phyloP scores from a whole-genome alignment of 495 filamentous ascomycete genomes.

The Tuber magnatum region DNA sequence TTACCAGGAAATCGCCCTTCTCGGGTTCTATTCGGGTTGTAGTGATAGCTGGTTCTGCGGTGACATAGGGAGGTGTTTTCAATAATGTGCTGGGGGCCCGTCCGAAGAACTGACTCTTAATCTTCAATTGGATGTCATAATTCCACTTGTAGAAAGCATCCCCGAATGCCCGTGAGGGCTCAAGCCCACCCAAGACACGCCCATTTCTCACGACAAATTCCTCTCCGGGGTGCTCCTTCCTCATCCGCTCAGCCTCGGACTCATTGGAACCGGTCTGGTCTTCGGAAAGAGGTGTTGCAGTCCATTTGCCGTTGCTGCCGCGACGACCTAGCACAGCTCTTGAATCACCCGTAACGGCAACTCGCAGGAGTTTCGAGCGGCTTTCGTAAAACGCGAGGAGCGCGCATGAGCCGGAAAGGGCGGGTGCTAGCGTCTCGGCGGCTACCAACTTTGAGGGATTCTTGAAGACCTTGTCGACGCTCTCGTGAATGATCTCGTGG shows the following conservation, averaged over 20 bases:
- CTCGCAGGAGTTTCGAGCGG: conserved; percentile 69
- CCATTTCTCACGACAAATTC: conserved; percentile 76
- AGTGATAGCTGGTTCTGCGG: conserved; percentile 88
- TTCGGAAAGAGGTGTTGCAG: conserved; percentile 75
- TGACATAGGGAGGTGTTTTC: conserved; percentile 93
- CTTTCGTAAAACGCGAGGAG: conserved; percentile 94
- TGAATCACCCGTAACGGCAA: conserved; percentile 92
- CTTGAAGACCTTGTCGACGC: conserved; percentile 78
- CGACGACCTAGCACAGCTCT: conserved; percentile 84
- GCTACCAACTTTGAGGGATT: conserved; percentile 78
- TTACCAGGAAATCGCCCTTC: conserved; percentile 87
- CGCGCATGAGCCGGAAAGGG: conserved; percentile 90
- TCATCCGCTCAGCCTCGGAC: conserved; percentile 72
- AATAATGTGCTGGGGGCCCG: conserved; percentile 62
- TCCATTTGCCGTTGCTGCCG: conserved; percentile 77
- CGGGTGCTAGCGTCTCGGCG: conserved; percentile 84
- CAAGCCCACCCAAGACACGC: conserved; percentile 81
- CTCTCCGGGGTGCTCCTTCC: conserved; percentile 80
- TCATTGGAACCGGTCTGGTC: conserved; percentile 87
- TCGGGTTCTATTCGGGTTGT: conserved; percentile 89
- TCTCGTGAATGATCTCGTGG: conserved; percentile 84
- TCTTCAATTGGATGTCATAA: conserved; percentile 66
- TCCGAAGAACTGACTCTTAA: conserved; percentile 80
- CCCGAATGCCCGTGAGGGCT: conserved; percentile 89
- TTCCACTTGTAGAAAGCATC: conserved; percentile 97